phyloP scores from a whole-genome alignment of 2,329 filamentous ascomycete genomes.

The Ophiostoma triangulosporum region DNA sequence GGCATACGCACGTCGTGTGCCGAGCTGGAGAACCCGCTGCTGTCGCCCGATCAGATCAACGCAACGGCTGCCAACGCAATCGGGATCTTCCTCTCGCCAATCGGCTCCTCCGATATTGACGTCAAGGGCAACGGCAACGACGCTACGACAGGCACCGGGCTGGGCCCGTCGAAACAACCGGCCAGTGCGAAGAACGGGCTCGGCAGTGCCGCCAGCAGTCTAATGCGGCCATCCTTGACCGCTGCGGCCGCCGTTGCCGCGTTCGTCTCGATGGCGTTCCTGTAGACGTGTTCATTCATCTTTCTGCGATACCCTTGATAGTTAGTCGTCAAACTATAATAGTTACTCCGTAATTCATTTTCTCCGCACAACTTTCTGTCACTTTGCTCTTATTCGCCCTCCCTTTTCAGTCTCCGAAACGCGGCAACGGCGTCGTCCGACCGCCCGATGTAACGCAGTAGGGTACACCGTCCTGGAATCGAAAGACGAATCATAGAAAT shows the following conservation, averaged over 20 bases:
- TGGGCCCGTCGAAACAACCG: slow-evolving; percentile 15
- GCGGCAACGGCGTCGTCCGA: slow-evolving; percentile 1
- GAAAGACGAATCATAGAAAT: background rate
- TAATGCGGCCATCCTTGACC: background rate
- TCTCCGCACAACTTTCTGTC: background rate
- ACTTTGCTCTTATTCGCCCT: background rate
- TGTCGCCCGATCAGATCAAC: slow-evolving; percentile 32
- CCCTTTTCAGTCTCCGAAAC: background rate
- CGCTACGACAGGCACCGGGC: slow-evolving; percentile 6
- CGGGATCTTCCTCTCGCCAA: slow-evolving; percentile 37
- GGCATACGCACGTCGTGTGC: slow-evolving; percentile 28
- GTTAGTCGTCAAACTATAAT: too few species aligned
- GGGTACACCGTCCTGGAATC: background rate
- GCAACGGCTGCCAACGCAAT: slow-evolving; percentile 27
- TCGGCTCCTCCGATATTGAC: slow-evolving; percentile 33
- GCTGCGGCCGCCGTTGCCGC: background rate
- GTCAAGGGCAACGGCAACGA: slow-evolving; percentile 15
- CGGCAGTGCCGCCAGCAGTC: background rate
- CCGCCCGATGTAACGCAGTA: slow-evolving; percentile 5
- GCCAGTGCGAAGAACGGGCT: slow-evolving; percentile 16
- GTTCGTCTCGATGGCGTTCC: background rate
- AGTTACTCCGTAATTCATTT: too few species aligned
- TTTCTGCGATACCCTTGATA: too few species aligned
- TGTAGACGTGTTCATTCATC: background rate
- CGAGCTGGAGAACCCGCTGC: slow-evolving; percentile 35